Evolutionary conservation across 1,284 basidiomycete genomes (phyloP).

Genomic region (Vanrija sp.): DNA sequence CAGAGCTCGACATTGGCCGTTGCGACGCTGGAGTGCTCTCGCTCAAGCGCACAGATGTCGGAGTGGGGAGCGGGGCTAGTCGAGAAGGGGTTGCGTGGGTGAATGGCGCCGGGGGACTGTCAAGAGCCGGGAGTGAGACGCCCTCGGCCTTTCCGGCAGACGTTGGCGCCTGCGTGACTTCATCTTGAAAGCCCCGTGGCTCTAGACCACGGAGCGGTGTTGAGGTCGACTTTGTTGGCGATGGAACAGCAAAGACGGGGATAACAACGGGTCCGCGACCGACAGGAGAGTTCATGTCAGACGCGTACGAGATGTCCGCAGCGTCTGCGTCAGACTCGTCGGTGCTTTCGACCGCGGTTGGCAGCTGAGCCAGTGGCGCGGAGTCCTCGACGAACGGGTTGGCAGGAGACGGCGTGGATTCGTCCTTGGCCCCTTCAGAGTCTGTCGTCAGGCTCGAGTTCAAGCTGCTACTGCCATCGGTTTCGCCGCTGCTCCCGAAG

Average conservation of each 20-base stretch:
- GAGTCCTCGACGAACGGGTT: neutral
- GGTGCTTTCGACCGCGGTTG: neutral
- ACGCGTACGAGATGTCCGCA: conserved; percentile 9
- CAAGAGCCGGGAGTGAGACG: conserved; percentile 1
- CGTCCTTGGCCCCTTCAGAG: too few relatives aligned
- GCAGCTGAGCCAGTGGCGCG: too few relatives aligned
- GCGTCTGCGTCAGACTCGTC: neutral
- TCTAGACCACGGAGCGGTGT: conserved; percentile 1
- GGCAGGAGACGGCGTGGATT: too few relatives aligned
- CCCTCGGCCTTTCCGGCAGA: neutral
- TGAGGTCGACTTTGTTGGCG: neutral
- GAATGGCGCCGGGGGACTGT: neutral
- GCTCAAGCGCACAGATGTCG: neutral
- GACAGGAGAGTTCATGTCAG: conserved; percentile 28
- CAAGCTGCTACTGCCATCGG: neutral
- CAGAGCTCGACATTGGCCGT: neutral
- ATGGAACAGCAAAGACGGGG: conserved; percentile 15
- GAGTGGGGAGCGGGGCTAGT: neutral
- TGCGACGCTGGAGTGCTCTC: neutral
- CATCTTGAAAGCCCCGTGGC: neutral
- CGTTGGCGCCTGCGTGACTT: neutral
- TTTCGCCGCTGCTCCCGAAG: neutral
- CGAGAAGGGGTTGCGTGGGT: too few relatives aligned
- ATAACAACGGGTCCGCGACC: conserved; percentile 37
- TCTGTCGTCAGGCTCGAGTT: neutral